Evolutionary conservation across 2,329 filamentous ascomycete species (phyloP), one percentile per base, ranked within the genome.

Genomic region (Talaromyces islandicus): DNA sequence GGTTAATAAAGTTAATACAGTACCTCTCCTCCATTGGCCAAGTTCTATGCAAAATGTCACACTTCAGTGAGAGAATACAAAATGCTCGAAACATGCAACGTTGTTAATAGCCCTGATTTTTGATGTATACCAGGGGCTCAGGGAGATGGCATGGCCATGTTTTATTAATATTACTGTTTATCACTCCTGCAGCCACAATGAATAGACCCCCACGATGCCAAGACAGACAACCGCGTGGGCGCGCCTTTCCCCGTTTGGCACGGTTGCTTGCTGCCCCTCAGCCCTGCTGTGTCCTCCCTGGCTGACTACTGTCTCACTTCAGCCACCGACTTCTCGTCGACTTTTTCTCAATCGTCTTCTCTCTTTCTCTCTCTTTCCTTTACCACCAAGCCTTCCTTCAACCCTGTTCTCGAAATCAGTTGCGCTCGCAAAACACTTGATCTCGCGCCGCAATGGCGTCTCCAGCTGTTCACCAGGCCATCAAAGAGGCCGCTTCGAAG

Each of bases 401-500:
- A 11, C 19, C 51, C 29, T 41, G 51, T 38, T 25, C 43, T 24
- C 21, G 21, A 12, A 19, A 17, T 27, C n/a, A 30, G 21, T 32
- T 38, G 30, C 29, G 46, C 48, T 56, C 54, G 43, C 12, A 54
- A 25, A 38, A 17, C 24, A 38, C 38, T 12, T 11, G 46, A 25
- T 46, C 57, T 60, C 58, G 64, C 66, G 71, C 71, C 70, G 68
- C 68, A 69, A 77, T 77, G 75, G 75, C 74, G 65, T 77, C 75
- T 63, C 69, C 72, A 59, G 72, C 69, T 64, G 64, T 78, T 50
- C 74, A 76, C 59, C 69, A 78, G 66, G 75, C 76, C 56, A 78
- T 83, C 68, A 67, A 74, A 55, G 72, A 79, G 63, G 79, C 78
- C 57, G 80, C 78, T 48, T 70, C 73, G 59, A 77, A 78, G 62